Evolutionary conservation across 23 red algal genomes (phyloP).

Genomic region (Porphyridium purpureum): DNA sequence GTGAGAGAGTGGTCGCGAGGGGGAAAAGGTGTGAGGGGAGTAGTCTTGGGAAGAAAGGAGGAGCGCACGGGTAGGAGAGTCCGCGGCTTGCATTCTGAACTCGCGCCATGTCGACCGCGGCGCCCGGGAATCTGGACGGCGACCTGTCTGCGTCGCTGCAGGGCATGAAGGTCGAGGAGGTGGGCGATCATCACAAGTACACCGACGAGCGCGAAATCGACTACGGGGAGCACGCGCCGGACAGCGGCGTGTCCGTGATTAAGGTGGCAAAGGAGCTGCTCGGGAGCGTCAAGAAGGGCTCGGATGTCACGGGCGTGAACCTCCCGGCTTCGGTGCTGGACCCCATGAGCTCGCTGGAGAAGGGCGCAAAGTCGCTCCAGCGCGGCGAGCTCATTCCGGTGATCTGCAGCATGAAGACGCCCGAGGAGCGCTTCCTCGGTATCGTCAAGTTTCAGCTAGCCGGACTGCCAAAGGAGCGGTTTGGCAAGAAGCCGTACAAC

Average conservation of each 20-base stretch:
- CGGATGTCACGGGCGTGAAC: conserved; percentile 51
- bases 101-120: too few species aligned
- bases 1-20: too few species aligned
- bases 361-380: conserved; percentile 73
- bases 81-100: too few species aligned
- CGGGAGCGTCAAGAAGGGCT: conserved; percentile 58
- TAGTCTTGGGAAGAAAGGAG: too few species aligned
- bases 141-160: too few species aligned
- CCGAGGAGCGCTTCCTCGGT: conserved; percentile 52
- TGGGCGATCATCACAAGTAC: too few species aligned
- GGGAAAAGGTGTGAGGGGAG: too few species aligned
- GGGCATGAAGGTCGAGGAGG: too few species aligned
- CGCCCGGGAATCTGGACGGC: too few species aligned
- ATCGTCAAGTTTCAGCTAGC: conserved; percentile 65
- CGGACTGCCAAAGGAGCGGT: conserved; percentile 66
- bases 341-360: conserved; percentile 81
- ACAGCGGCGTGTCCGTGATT: conserved; percentile 40
- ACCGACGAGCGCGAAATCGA: neutral
- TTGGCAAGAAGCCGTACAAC: conserved; percentile 93
- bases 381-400: conserved; percentile 78
- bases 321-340: conserved; percentile 81
- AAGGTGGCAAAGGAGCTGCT: conserved; percentile 72
- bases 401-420: conserved; percentile 11
- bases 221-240: conserved; percentile 1
- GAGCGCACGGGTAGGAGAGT: too few species aligned